Percentiles rank a stretch among this genome's conserved stretches.
Evolutionary conservation across 2,329 filamentous ascomycete species (phyloP).

Genomic region (Elsinoe batatas): DNA sequence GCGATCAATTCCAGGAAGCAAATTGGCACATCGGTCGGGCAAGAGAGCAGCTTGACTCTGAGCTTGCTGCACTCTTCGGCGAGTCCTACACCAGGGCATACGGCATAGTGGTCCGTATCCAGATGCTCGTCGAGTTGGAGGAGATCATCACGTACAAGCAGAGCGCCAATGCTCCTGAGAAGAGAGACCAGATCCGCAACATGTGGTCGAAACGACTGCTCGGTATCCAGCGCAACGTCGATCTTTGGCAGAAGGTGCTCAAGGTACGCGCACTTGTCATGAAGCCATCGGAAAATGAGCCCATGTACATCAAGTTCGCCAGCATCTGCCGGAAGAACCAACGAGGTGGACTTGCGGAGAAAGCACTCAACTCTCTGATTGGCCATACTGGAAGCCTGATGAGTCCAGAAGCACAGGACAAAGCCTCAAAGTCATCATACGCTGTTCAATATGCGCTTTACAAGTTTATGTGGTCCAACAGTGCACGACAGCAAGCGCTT

Average conservation of each 20-base stretch:
- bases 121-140: constrained; percentile 97
- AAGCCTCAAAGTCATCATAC: constrained; percentile 46
- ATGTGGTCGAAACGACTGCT: constrained; percentile 95
- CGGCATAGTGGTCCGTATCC: constrained; percentile 91
- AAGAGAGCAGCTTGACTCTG: constrained; percentile 85
- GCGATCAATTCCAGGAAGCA: constrained; percentile 90
- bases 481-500: constrained; percentile 54
- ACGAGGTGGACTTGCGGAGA: constrained; percentile 87
- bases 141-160: constrained; percentile 98
- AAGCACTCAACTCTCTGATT: constrained; percentile 85
- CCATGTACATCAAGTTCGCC: constrained; percentile 99
- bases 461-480: constrained; percentile 91
- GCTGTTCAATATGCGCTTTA: constrained; percentile 93
- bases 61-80: constrained; percentile 90
- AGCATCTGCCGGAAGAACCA: constrained; percentile 96
- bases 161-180: constrained; percentile 64
- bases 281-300: constrained; percentile 82
- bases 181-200: constrained; percentile 78
- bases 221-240: constrained; percentile 91
- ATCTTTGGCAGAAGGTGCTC: constrained; percentile 97
- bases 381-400: constrained; percentile 39
- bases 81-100: constrained; percentile 98
- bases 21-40: constrained; percentile 83
- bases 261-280: constrained; percentile 90
- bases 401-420: constrained; percentile 50